Evolutionary conservation across 495 filamentous ascomycete genomes (phyloP).

Genomic region (Lasiosphaeria ovina): DNA sequence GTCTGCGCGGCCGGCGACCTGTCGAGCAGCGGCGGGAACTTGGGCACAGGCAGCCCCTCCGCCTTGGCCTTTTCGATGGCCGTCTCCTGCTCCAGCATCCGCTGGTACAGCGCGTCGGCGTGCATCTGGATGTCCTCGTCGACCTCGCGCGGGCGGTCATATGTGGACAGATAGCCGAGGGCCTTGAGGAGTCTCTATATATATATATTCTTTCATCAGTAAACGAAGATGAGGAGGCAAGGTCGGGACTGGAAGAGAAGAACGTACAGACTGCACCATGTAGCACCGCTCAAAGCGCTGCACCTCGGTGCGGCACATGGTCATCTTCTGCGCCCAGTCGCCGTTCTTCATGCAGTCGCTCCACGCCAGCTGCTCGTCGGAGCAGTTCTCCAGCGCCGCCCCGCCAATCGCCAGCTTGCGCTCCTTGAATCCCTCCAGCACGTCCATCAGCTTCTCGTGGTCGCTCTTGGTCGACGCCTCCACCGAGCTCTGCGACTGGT

Average conservation of each 20-base stretch:
- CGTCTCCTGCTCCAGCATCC: conserved; percentile 75
- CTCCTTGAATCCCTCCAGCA: conserved; percentile 80
- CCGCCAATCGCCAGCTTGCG: conserved; percentile 73
- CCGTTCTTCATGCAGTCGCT: conserved; percentile 72
- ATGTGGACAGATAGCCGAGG: conserved; percentile 76
- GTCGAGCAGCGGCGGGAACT: conserved; percentile 45
- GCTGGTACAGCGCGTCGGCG: conserved; percentile 83
- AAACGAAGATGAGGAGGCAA: background rate
- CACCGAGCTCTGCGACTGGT: conserved; percentile 63
- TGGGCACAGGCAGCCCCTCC: conserved; percentile 53
- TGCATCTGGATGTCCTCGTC: conserved; percentile 96
- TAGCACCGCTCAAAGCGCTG: conserved; percentile 75
- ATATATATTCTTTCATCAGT: background rate
- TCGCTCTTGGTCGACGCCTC: conserved; percentile 65
- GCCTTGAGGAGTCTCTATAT: conserved; percentile 80
- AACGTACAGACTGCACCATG: conserved; percentile 69
- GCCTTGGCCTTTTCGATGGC: conserved; percentile 64
- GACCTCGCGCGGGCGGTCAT: conserved; percentile 60
- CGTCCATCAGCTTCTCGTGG: conserved; percentile 68
- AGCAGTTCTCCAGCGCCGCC: conserved; percentile 91
- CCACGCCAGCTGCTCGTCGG: conserved; percentile 74
- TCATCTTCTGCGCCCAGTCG: conserved; percentile 55
- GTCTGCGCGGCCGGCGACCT: conserved; percentile 24
- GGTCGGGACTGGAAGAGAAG: background rate
- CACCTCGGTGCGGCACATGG: conserved; percentile 73